phyloP scores from a whole-genome alignment of 208 protist genomes.

The Leishmania turanica region DNA sequence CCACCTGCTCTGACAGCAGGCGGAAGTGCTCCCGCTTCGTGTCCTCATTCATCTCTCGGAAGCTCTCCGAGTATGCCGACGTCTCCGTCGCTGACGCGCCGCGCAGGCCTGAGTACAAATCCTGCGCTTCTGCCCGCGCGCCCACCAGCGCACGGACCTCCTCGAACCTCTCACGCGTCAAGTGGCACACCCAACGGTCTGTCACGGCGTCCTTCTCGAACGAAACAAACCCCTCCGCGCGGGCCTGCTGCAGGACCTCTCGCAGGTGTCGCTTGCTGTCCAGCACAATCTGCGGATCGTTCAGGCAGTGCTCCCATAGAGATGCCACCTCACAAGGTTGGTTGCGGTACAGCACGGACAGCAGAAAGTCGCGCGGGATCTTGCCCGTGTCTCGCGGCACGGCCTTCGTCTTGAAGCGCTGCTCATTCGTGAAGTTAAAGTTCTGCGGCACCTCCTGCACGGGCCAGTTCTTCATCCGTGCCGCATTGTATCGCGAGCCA shows the following conservation, averaged over 20 bases:
- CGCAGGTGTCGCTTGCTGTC: conserved; percentile 92
- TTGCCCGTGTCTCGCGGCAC: conserved; percentile 86
- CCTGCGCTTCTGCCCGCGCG: conserved; percentile 45
- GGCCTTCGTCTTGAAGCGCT: conserved; percentile 73
- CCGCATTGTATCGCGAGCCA: conserved; percentile 66
- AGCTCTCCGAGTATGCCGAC: conserved; percentile 54
- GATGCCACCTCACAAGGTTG: conserved; percentile 88
- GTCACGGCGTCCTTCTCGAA: conserved; percentile 82
- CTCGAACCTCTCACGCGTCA: conserved; percentile 87
- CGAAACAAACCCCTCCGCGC: conserved; percentile 85
- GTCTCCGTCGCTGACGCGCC: conserved; percentile 68
- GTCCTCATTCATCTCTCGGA: conserved; percentile 71
- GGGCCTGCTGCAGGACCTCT: conserved; percentile 84
- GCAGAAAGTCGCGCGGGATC: conserved; percentile 86
- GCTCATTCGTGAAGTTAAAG: conserved; percentile 79
- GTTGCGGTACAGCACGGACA: conserved; percentile 88
- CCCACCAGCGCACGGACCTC: conserved; percentile 73
- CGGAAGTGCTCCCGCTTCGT: conserved; percentile 67
- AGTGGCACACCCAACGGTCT: conserved; percentile 72
- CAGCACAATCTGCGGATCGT: conserved; percentile 83
- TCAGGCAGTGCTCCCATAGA: conserved; percentile 83
- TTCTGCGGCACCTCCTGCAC: conserved; percentile 73
- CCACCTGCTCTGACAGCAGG: conserved; percentile 69
- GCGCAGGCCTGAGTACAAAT: conserved; percentile 51
- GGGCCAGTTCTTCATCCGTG: conserved; percentile 86